Evolutionary conservation across 2,329 filamentous ascomycete genomes (phyloP).

Genomic region (Fusarium phyllophilum): DNA sequence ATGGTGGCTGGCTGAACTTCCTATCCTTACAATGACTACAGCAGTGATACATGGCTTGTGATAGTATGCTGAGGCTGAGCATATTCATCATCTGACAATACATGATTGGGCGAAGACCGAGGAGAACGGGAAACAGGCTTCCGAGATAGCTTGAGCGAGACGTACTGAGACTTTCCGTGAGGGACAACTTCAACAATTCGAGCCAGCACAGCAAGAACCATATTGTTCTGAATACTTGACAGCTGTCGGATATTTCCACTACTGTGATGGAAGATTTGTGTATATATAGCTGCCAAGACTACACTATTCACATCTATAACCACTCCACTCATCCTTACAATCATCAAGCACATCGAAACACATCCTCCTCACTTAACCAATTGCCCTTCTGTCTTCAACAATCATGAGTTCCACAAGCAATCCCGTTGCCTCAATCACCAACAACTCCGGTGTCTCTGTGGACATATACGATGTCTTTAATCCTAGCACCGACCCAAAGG

Average conservation of each 20-base stretch:
- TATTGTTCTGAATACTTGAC: not conserved
- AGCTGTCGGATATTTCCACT: not conserved
- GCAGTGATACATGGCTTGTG: not conserved
- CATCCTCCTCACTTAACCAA: not conserved
- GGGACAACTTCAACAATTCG: not conserved
- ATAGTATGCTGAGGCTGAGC: not conserved
- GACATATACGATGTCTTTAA: constrained; percentile 6
- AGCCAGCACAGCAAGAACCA: not conserved
- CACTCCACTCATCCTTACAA: not conserved
- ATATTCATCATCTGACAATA: not conserved
- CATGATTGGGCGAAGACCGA: not conserved
- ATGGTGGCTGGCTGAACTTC: not conserved
- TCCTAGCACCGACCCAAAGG: not conserved
- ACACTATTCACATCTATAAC: accelerated
- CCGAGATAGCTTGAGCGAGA: not conserved
- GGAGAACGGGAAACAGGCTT: not conserved
- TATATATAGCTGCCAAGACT: not conserved
- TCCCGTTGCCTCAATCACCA: not conserved
- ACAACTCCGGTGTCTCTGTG: not conserved
- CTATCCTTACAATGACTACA: not conserved
- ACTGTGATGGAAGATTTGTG: accelerated
- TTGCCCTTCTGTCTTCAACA: too few species aligned
- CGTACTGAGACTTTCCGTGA: not conserved
- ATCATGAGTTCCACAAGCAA: not conserved
- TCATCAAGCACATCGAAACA: not conserved